A percentile compares a stretch with the other conserved stretches of the same genome.
phyloP scores from a whole-genome alignment of 768 basidiomycete genomes.

The Calocybe cyanea region DNA sequence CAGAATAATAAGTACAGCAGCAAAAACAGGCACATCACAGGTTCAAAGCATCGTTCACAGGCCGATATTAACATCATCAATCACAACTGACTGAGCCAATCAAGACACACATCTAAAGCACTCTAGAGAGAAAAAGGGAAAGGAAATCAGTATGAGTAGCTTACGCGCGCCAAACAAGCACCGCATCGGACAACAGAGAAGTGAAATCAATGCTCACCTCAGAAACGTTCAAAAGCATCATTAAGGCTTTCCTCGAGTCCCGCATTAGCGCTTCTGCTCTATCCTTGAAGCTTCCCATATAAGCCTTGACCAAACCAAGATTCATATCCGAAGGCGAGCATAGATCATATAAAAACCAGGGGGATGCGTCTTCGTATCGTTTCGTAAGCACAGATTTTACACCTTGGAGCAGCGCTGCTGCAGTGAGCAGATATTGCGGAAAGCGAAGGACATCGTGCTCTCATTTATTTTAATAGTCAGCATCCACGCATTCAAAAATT shows the following conservation, averaged over 20 bases:
- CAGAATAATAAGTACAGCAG: too few species aligned
- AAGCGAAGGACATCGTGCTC: slow-evolving; percentile 53
- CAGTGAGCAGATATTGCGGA: slow-evolving; percentile 51
- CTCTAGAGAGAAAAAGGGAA: too few species aligned
- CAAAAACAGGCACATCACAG: too few species aligned
- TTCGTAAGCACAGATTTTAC: slow-evolving; percentile 33
- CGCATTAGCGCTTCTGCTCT: too few species aligned
- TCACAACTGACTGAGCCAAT: too few species aligned
- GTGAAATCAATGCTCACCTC: slow-evolving; percentile 26
- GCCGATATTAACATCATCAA: too few species aligned
- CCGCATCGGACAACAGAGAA: not conserved
- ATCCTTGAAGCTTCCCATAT: not conserved
- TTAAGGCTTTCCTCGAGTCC: slow-evolving; percentile 33
- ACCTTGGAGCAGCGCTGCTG: slow-evolving; percentile 45
- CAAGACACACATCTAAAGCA: too few species aligned
- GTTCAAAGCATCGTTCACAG: too few species aligned
- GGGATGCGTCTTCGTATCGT: slow-evolving; percentile 30
- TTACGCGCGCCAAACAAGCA: too few species aligned
- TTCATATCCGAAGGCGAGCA: slow-evolving; percentile 2
- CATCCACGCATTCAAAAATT: not conserved
- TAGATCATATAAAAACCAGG: slow-evolving; percentile 21
- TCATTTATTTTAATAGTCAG: slow-evolving; percentile 15
- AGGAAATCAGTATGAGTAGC: too few species aligned
- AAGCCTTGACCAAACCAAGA: slow-evolving; percentile 1
- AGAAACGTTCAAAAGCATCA: slow-evolving; percentile 28